phyloP scores from a whole-genome alignment of 1,139 yeast genomes.

The Saccharomycopsis crataegensis region DNA sequence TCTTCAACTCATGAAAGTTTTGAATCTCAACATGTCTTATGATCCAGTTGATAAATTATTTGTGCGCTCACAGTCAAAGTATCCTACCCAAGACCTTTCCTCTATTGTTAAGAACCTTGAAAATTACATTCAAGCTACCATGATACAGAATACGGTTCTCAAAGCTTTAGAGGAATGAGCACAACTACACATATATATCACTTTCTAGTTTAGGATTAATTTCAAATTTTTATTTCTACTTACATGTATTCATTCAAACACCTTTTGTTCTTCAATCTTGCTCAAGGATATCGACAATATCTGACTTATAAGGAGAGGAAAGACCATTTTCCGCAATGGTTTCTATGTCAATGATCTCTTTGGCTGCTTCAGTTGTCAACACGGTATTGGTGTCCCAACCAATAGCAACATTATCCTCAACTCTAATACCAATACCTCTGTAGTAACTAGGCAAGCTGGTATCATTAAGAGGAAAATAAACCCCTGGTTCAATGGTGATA shows the following conservation, averaged over 20 bases:
- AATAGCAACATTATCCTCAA: conserved; percentile 87
- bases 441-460: conserved; percentile 67
- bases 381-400: conserved; percentile 53
- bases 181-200: neutral
- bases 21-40: conserved; percentile 11
- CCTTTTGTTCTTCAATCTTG: neutral
- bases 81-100: neutral
- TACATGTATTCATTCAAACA: neutral
- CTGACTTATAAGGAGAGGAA: conserved; percentile 45
- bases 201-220: neutral
- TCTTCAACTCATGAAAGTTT: conserved; percentile 3
- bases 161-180: neutral
- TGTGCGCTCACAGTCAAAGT: neutral
- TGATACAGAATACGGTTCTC: conserved; percentile 1
- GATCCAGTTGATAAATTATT: conserved; percentile 5
- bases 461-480: conserved; percentile 65
- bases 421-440: conserved; percentile 87
- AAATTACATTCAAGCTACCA: neutral
- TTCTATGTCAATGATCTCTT: conserved; percentile 79
- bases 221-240: neutral
- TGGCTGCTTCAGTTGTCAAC: conserved; percentile 74
- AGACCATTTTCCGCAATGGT: conserved; percentile 49
- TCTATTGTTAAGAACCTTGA: neutral
- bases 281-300: conserved; percentile 36
- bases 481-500: conserved; percentile 90